Percentiles rank a stretch among this genome's conserved stretches.
These are phyloP conservation scores for Berkeleyomyces basicola DNA, from an alignment of 2,329 filamentous ascomycete species.

Conservation along the genomic window DNA sequence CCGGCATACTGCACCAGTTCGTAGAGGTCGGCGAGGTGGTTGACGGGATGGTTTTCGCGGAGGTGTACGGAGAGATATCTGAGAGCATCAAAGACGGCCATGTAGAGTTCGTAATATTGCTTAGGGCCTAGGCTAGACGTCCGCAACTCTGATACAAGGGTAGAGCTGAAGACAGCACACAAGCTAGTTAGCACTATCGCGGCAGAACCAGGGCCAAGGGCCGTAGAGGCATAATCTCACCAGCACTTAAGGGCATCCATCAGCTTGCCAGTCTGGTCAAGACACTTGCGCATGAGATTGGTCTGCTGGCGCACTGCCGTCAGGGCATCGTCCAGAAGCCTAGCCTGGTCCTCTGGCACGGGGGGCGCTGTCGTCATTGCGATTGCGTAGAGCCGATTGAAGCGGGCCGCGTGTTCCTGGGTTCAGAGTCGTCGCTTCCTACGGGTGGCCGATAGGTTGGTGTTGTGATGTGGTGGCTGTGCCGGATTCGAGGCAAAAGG, in stretches of 20 bases:
- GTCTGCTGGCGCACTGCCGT: slow-evolving; percentile 95
- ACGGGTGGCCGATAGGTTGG: neutral
- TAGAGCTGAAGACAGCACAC: slow-evolving; percentile 51
- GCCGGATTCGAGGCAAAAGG: neutral
- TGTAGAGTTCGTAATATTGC: slow-evolving; percentile 99
- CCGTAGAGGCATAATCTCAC: slow-evolving; percentile 35
- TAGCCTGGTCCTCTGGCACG: slow-evolving; percentile 60
- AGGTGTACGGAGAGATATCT: slow-evolving; percentile 93
- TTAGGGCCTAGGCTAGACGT: slow-evolving; percentile 96
- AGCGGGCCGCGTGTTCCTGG: neutral
- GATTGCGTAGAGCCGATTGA: neutral
- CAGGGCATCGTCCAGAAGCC: slow-evolving; percentile 92
- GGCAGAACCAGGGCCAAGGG: neutral
- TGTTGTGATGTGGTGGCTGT: no score
- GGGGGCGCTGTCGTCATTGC: slow-evolving; percentile 39
- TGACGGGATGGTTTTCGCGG: slow-evolving; percentile 91
- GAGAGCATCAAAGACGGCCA: slow-evolving; percentile 95
- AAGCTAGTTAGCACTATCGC: neutral
- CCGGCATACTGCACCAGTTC: slow-evolving; percentile 96
- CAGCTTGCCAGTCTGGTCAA: slow-evolving; percentile 93
- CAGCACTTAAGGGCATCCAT: slow-evolving; percentile 99
- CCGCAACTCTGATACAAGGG: slow-evolving; percentile 91
- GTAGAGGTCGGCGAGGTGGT: slow-evolving; percentile 95
- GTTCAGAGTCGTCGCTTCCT: neutral
- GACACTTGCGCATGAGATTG: slow-evolving; percentile 88